Evolutionary conservation across 1,284 basidiomycete species (phyloP).

Genomic region (Ceratobasidium sp.): DNA sequence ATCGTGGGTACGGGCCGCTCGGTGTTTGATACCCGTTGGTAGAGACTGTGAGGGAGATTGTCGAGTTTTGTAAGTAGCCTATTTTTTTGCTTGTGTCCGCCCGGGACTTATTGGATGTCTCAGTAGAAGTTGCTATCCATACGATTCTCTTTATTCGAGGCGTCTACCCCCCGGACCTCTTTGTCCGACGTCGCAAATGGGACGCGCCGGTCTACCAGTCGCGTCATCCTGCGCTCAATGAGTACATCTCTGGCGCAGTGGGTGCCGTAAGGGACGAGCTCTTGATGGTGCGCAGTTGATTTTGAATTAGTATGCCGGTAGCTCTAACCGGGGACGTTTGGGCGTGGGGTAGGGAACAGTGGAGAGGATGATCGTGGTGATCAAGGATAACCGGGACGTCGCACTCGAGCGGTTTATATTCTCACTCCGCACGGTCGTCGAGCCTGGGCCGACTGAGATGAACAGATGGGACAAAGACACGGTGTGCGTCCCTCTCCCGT

Average conservation of each 20-base stretch:
- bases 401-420: constrained; percentile 70
- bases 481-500: no score
- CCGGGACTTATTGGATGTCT: no score
- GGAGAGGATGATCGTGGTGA: constrained; percentile 78
- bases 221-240: constrained; percentile 85
- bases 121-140: constrained; percentile 94
- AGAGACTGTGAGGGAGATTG: constrained; percentile 38
- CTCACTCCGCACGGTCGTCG: constrained; percentile 73
- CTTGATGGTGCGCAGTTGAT: constrained; percentile 61
- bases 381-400: constrained; percentile 73
- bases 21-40: neutral
- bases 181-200: no score
- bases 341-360: constrained; percentile 67
- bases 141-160: no score
- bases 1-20: constrained; percentile 22
- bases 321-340: no score
- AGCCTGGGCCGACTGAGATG: constrained; percentile 57
- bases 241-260: constrained; percentile 86
- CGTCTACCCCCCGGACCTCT: no score
- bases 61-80: constrained; percentile 29
- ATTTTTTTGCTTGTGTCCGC: neutral
- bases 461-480: constrained; percentile 61
- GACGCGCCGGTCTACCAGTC: constrained; percentile 92
- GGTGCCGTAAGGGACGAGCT: constrained; percentile 82
- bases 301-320: no score